Percentiles rank a stretch among this genome's conserved stretches.
phyloP scores from a whole-genome alignment of 768 basidiomycete genomes.

The Psilocybe cyanescens region DNA sequence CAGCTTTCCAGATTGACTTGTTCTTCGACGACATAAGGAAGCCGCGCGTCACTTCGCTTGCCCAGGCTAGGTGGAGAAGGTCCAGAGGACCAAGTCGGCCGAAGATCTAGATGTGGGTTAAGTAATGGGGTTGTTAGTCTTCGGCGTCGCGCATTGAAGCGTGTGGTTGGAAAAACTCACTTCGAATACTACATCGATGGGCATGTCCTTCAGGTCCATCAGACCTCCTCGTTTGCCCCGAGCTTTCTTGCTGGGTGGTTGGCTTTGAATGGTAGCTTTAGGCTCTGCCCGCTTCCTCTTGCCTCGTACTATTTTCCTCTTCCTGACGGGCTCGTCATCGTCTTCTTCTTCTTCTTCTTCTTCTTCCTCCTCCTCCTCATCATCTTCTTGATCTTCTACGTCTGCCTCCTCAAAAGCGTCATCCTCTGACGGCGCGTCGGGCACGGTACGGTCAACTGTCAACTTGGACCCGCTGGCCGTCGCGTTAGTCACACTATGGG shows the following conservation, averaged over 20 bases:
- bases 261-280: not conserved
- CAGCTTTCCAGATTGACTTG: not conserved
- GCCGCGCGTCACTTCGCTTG: conserved; percentile 42
- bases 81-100: conserved; percentile 47
- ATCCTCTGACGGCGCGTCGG: too few relatives aligned
- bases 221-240: conserved; percentile 27
- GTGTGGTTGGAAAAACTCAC: conserved; percentile 10
- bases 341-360: conserved; percentile 20
- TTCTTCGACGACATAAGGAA: conserved; percentile 36
- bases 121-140: too few relatives aligned
- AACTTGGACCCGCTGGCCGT: too few relatives aligned
- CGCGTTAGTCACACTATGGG: too few relatives aligned
- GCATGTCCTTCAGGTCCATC: conserved; percentile 25
- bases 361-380: not conserved
- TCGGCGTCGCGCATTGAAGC: too few relatives aligned
- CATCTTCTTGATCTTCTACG: conserved; percentile 19
- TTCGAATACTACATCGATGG: conserved; percentile 31
- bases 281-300: not conserved
- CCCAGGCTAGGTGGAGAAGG: conserved; percentile 46
- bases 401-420: not conserved
- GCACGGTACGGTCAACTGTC: too few relatives aligned
- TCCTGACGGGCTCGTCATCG: conserved; percentile 3
- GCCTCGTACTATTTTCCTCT: not conserved
- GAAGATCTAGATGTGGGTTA: conserved; percentile 34
- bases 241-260: conserved; percentile 13